A percentile compares a stretch with the other conserved stretches of the same genome.
Conservation (phyloP, 345 rosid species). For the Draba incana region DNA sequence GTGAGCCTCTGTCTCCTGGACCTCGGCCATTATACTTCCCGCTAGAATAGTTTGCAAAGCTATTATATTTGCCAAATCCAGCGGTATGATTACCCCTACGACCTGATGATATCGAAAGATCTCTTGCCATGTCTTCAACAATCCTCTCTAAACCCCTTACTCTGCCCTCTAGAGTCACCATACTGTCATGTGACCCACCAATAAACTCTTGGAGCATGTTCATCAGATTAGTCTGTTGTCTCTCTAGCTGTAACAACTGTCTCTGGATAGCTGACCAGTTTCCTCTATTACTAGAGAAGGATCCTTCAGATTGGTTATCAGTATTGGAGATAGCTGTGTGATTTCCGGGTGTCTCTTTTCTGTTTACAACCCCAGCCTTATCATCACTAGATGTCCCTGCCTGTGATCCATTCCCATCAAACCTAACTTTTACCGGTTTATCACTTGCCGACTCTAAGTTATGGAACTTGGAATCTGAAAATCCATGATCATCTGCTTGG, state of each 20-base stretch:
- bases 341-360: constrained; percentile 59
- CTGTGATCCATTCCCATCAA: constrained; percentile 58
- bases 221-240: constrained; percentile 92
- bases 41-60: constrained; percentile 66
- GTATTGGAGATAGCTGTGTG: constrained; percentile 58
- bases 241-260: constrained; percentile 87
- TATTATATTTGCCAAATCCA: constrained; percentile 78
- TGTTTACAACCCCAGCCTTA: constrained; percentile 47
- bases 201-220: constrained; percentile 98
- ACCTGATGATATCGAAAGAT: constrained; percentile 83
- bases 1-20: constrained; percentile 80
- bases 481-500: constrained; percentile 52
- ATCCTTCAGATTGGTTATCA: constrained; percentile 79
- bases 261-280: constrained; percentile 97
- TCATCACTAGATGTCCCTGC: constrained; percentile 63
- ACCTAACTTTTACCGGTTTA: constrained; percentile 46
- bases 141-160: constrained; percentile 97
- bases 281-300: constrained; percentile 73
- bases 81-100: constrained; percentile 64
- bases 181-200: constrained; percentile 98
- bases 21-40: constrained; percentile 67
- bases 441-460: constrained; percentile 51
- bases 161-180: constrained; percentile 88
- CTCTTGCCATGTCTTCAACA: constrained; percentile 93
- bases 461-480: constrained; percentile 44